Base-by-base conservation (phyloP, 441 rosid species). In the Sinapis alba region DNA sequence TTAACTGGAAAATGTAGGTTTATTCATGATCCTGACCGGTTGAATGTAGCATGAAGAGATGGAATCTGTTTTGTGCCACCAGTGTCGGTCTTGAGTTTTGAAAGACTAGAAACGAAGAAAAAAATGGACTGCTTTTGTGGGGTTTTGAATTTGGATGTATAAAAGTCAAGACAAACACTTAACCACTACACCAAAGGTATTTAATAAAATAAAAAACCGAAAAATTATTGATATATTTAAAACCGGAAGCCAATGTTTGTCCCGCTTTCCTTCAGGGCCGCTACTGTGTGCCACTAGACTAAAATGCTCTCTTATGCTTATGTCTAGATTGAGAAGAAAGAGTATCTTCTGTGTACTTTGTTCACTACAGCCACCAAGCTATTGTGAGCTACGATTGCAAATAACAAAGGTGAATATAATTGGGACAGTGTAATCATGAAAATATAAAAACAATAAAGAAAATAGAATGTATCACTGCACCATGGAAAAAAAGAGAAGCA, bases 361-460 rank as follows among this genome's bases (percentile, higher is more conserved):
- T 27, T 63, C 74, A 67, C 70, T 67, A 54, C 16, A 68, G 20
- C 53, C 11, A 61, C 81, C 66, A 68, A 62, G 12, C 68, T 53
- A 67, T 23, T 24, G 62, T 57, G 32, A 57, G 62, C 32, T 24
- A 68, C 74, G 65, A 69, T 30, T 68, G 51, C 54, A 56, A 23
- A 23, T 12, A 43, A 54, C 76, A 45, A 73, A 54, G 70, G 74
- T 68, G 38, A 72, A 70, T 83, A 81, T 82, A 83, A 81, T 80
- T 84, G 86, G 83, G 84, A 77, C 83, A 80, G 77, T 54, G 68
- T 66, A 76, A 78, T 83, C 72, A 71, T 83, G 69, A 82, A 64
- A 12, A 10, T 30, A 54, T 11, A 24, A 21, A 64, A 70, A 56
- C 36, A 71, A 24, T 32, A 65, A 77, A 67, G 69, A 69, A 76